Conservation (phyloP, 306 rosid genomes). For the Cucurbita maxima region DNA sequence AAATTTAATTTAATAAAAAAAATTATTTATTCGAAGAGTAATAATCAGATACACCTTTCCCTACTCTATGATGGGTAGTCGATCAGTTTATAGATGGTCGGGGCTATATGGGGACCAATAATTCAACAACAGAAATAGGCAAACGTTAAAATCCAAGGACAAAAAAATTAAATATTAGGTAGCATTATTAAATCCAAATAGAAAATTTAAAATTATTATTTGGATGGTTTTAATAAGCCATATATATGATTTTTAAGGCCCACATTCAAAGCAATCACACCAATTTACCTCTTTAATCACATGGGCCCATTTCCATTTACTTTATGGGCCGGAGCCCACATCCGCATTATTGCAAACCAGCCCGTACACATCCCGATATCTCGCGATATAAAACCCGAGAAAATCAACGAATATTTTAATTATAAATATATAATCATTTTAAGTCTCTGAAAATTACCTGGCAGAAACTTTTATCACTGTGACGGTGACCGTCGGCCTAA, state of each 20-base stretch:
- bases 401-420: neutral
- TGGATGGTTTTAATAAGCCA: neutral
- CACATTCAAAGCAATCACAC: neutral
- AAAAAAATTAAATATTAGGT: neutral
- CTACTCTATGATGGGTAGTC: neutral
- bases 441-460: neutral
- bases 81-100: too few species aligned
- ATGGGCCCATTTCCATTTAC: conserved; percentile 9
- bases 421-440: neutral
- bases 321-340: conserved; percentile 19
- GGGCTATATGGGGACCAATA: neutral
- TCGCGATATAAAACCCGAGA: neutral
- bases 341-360: neutral
- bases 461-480: neutral
- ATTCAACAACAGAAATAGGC: neutral
- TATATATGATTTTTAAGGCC: conserved; percentile 1
- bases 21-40: neutral
- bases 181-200: neutral
- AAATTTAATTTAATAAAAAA: neutral
- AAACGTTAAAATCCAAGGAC: neutral
- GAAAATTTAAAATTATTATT: neutral
- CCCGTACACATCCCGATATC: neutral
- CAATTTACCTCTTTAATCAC: neutral
- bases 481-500: neutral
- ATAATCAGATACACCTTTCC: neutral